Evolutionary conservation across 2,329 filamentous ascomycete species (phyloP).

Genomic region (Arthroderma sp.): DNA sequence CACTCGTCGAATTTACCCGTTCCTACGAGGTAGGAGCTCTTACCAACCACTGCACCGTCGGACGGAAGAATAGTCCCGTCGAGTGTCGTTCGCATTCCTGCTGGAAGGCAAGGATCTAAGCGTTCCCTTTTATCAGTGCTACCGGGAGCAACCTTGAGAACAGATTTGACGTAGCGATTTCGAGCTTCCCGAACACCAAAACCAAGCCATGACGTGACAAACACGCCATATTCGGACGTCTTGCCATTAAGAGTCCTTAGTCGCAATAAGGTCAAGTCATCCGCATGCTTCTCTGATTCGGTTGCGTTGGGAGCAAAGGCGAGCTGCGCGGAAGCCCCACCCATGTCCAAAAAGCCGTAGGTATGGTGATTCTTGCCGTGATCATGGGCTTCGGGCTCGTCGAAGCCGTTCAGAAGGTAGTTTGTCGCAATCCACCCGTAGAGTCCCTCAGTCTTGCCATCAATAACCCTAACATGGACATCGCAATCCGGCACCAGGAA

Average conservation of each 20-base stretch:
- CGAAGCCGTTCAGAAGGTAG: conserved; percentile 84
- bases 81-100: conserved; percentile 58
- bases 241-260: conserved; percentile 71
- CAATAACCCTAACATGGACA: conserved; percentile 82
- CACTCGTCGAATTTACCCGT: conserved; percentile 84
- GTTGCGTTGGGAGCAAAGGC: conserved; percentile 91
- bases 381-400: conserved; percentile 57
- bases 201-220: conserved; percentile 91
- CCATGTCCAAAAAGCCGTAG: conserved; percentile 97
- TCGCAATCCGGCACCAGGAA: conserved; percentile 86
- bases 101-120: conserved; percentile 82
- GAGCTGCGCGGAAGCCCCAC: conserved; percentile 92
- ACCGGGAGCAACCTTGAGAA: conserved; percentile 52
- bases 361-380: conserved; percentile 86
- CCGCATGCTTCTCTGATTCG: conserved; percentile 74
- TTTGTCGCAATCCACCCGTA: conserved; percentile 98
- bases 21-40: conserved; percentile 53
- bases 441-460: conserved; percentile 85
- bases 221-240: conserved; percentile 70
- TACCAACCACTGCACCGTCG: conserved; percentile 23
- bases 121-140: conserved; percentile 50
- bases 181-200: conserved; percentile 95
- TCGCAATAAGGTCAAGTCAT: conserved; percentile 76
- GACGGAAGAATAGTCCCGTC: conserved; percentile 47
- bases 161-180: conserved; percentile 62